Base-by-base conservation (phyloP, 495 filamentous ascomycete species). In the Penicillium cosmopolitanum region DNA sequence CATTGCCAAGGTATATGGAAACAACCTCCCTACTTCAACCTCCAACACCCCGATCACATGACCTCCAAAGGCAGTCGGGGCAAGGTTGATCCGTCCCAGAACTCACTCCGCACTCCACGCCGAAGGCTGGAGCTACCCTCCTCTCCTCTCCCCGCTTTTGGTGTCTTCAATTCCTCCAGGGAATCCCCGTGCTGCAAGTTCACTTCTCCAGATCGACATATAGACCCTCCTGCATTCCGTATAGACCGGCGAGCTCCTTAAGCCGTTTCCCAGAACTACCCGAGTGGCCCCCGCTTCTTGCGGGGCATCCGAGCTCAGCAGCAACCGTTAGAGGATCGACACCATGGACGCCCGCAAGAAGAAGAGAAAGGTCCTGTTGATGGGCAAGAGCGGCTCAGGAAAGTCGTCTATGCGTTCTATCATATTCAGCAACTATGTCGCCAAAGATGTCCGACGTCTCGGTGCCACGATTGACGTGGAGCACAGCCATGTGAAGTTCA, bases 391-490 rank as follows among this genome's bases (percentile, higher is more conserved):
- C 61, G 95, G 95, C 58, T 96, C 94, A n/a, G 95, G 95, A n/a
- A 98, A 98, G 73, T 96, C 93, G 33, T 96, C 92, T 50, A 98
- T 98, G 95, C 85, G 96, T 53, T 93, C 89, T 56, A 98, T 98
- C 66, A 96, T 98, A 65, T 98, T 98, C 77, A 93, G 89, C 78
- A 98, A 98, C 74, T 97, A 96, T 65, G 89, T 97, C 51, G 95
- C 96, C 38, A 94, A 94, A 67, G 96, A 98, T 79, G 96, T 96
- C 5, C 87, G 95, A 25, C 81, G 95, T 31, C 77, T 98, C 60
- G 95, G 94, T 50, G 95, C 95, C n/a, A 98, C 95, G 4, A 97
- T 98, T 70, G 95, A 98, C 73, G 93, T 98, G 51, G 95, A 98
- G 78, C 89, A 97, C 63, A 96, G 92, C 47, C 92, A 96, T 75